phyloP scores from a whole-genome alignment of 2,329 filamentous ascomycete species.

The Myriosclerotinia duriaeana region DNA sequence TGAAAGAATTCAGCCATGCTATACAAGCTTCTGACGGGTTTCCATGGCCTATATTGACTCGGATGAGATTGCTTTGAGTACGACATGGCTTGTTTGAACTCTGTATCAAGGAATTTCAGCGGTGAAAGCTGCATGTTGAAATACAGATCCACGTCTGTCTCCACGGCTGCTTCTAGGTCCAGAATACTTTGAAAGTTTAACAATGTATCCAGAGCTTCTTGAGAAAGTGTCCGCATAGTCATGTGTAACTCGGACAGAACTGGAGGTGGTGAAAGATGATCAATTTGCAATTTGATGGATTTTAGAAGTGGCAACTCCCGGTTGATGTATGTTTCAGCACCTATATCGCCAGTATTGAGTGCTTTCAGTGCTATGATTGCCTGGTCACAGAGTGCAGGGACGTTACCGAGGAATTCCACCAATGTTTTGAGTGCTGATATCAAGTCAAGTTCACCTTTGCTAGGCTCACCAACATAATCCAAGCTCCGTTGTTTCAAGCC shows the following conservation, averaged over 20 bases:
- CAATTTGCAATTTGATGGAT: neutral
- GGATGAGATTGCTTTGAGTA: neutral
- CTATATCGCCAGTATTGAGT: neutral
- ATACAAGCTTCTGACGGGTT: neutral
- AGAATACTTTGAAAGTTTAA: neutral
- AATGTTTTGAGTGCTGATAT: neutral
- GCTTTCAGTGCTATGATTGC: neutral
- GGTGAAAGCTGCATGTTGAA: neutral
- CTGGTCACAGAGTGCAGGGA: neutral
- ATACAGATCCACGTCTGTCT: neutral
- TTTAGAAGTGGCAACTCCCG: neutral
- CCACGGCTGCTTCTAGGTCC: neutral
- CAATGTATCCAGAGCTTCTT: neutral
- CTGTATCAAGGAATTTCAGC: neutral
- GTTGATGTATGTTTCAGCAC: neutral
- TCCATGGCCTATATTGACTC: neutral
- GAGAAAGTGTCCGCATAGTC: neutral
- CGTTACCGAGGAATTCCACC: neutral
- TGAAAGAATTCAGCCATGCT: slow-evolving; percentile 1
- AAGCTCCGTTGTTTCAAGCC: neutral
- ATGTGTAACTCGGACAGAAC: neutral
- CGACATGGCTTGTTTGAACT: slow-evolving; percentile 7
- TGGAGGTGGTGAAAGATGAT: slow-evolving; percentile 10
- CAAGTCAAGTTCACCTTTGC: neutral
- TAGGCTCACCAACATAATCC: neutral